Evolutionary conservation across 1,139 yeast genomes (phyloP), one percentile per base, ranked within the genome.

Genomic region (Taphrina sp.): DNA sequence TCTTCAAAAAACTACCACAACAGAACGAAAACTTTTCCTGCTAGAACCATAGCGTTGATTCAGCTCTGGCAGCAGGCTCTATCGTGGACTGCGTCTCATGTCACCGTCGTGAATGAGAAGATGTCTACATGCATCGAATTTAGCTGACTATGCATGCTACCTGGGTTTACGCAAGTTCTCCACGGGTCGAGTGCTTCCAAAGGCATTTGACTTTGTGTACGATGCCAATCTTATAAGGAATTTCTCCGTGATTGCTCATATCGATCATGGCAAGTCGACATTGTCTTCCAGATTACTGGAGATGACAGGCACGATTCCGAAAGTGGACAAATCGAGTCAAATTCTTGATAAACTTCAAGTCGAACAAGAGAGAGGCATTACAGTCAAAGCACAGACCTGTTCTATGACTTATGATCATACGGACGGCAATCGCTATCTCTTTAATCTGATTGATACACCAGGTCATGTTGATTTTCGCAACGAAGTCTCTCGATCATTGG

Each of bases 391-490:
- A 0, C 97, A 92, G 67, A 90, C 97, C 0, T 92, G 95, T 64
- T 78, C 96, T 0, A 92, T 92, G 97, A 76, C 92, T 57, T 88
- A 89, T 67, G 76, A 76, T 22, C 81, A 87, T 65, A 79, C 83
- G 5, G 54, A 49, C 31, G 77, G 78, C 3, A 71, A 80, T 63
- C 96, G 90, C 63, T 92, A 87, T 65, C 70, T 92, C 57, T 72
- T 92, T 52, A 96, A 92, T 70, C 75, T 92, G 57, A 95, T 92
- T 58, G 98, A 92, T 70, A 92, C 98, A 0, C 98, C 98, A 0
- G 98, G 98, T 0, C 98, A 92, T 68, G 98, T 92, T 28, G 98
- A 92, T 69, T 92, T 92, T 68, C 73, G 96, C 56, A 87, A 95
- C 5, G 98, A 92, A 65, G 98, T 92, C 0, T 82, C 95, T 1